phyloP scores from a whole-genome alignment of 2,329 filamentous ascomycete genomes.

The Aaosphaeria pasadenensis region DNA sequence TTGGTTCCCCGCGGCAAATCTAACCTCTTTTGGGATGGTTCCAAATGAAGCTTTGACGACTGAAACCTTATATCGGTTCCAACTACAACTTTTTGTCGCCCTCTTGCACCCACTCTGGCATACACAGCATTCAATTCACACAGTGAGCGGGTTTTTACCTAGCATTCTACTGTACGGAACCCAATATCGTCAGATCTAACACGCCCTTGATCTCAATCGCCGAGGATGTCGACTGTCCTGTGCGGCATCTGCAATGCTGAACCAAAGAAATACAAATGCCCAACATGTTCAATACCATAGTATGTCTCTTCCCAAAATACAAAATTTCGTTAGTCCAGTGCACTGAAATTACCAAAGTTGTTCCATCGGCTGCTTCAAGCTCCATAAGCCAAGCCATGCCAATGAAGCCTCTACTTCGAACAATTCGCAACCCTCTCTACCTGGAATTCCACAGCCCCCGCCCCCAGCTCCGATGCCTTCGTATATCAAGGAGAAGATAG shows the following conservation, averaged over 20 bases:
- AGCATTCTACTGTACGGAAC: too few relatives aligned
- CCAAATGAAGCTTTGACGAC: not conserved
- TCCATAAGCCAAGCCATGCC: slow-evolving; percentile 25
- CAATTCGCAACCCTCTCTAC: slow-evolving; percentile 2
- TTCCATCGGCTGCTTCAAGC: slow-evolving; percentile 29
- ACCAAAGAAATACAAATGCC: slow-evolving; percentile 51
- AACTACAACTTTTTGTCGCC: not conserved
- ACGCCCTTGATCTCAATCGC: too few relatives aligned
- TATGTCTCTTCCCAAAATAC: slow-evolving; percentile 15
- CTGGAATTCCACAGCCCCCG: slow-evolving; percentile 22
- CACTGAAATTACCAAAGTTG: slow-evolving; percentile 21
- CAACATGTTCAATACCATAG: slow-evolving; percentile 47
- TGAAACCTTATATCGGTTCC: not conserved
- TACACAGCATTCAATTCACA: too few relatives aligned
- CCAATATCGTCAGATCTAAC: too few relatives aligned
- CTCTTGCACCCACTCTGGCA: not conserved
- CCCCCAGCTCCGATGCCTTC: slow-evolving; percentile 25
- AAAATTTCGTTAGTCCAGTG: not conserved
- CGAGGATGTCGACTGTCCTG: slow-evolving; percentile 1
- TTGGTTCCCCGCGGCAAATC: slow-evolving; percentile 22
- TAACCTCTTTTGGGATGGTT: slow-evolving; percentile 10
- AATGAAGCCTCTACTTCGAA: slow-evolving; percentile 1
- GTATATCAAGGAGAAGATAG: slow-evolving; percentile 27
- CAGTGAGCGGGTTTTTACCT: too few relatives aligned
- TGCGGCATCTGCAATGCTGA: slow-evolving; percentile 45